Evolutionary conservation across 2,329 filamentous ascomycete genomes (phyloP).

Genomic region (Dactylellina drechsleri): DNA sequence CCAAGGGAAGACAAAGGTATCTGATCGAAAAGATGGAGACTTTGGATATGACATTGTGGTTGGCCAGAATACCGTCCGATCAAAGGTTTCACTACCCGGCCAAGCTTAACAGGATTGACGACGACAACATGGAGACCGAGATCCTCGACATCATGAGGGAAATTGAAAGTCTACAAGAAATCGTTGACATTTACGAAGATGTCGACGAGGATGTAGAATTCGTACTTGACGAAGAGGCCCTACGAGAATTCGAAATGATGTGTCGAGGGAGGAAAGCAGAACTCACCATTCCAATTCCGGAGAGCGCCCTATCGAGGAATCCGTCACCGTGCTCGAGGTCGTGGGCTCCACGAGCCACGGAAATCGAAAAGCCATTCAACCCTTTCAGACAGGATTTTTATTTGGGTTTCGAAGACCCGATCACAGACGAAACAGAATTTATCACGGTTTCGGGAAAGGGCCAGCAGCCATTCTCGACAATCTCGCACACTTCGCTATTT

Average conservation of each 20-base stretch:
- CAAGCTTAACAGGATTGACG: constrained; percentile 44
- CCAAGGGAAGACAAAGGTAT: constrained; percentile 52
- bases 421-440: constrained; percentile 52
- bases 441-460: constrained; percentile 29
- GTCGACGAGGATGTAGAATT: constrained; percentile 49
- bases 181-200: constrained; percentile 52
- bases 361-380: constrained; percentile 41
- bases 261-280: constrained; percentile 34
- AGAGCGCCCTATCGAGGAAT: constrained; percentile 41
- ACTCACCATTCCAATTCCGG: constrained; percentile 50
- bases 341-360: constrained; percentile 32
- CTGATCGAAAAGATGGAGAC: constrained; percentile 53
- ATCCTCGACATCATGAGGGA: constrained; percentile 54
- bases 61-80: constrained; percentile 53
- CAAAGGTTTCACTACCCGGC: constrained; percentile 47
- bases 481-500: constrained; percentile 50
- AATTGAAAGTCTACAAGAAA: constrained; percentile 47
- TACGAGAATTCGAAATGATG: constrained; percentile 43
- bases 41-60: constrained; percentile 54
- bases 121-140: constrained; percentile 54
- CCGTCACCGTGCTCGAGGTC: constrained; percentile 48
- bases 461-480: constrained; percentile 30
- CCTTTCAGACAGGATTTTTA: constrained; percentile 51
- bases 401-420: constrained; percentile 47
- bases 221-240: constrained; percentile 43